Base-by-base conservation (phyloP, 352 stramenopile species). In the Phytophthora nicotianae region DNA sequence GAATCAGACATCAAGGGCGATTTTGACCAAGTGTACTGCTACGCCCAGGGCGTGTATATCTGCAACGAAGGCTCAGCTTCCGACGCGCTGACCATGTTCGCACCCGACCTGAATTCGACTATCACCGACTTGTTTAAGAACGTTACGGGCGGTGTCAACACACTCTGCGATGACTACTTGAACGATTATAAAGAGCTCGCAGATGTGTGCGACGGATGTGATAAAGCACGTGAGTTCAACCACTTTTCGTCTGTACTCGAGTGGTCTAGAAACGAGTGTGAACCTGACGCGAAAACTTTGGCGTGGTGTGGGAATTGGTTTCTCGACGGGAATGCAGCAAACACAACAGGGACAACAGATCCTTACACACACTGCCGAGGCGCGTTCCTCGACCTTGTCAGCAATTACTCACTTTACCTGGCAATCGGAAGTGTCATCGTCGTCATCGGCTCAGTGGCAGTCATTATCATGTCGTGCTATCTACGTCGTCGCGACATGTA, bases 231-330 rank as follows among this genome's bases (percentile, higher is more conserved):
- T 20, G 42, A 90, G 46, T 77, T 88, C 42, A 55, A 73, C 37
- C 81, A 89, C 58, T 82, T 86, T 37, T 85, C 75, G 58, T 75
- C 71, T 17, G 76, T 95, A 21, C 64, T 91, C n/a, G 79, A 90
- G 47, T 95, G 82, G 86, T 78, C 75, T 17, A 84, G 89, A 62
- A 79, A 92, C 51, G 58, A 95, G 67, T 93, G 86, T 48, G 24
- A 56, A 13, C 33, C 35, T 19, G 49, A 53, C 24, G 9, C 79
- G 72, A 50, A 68, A 27, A 89, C 77, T n/a, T 60, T 83, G 47
- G 41, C 67, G 8, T 93, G 86, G 86, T 95, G 84, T 58, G 81
- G 79, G 10, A 45, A 75, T 35, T 92, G 75, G 60, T 59, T 94
- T 29, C 49, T 83, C 5, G 62, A 70, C 11, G 65, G 51, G n/a